Evolutionary conservation across 2,329 filamentous ascomycete genomes (phyloP), one percentile per base, ranked within the genome.

Genomic region (Fusarium annulatum): DNA sequence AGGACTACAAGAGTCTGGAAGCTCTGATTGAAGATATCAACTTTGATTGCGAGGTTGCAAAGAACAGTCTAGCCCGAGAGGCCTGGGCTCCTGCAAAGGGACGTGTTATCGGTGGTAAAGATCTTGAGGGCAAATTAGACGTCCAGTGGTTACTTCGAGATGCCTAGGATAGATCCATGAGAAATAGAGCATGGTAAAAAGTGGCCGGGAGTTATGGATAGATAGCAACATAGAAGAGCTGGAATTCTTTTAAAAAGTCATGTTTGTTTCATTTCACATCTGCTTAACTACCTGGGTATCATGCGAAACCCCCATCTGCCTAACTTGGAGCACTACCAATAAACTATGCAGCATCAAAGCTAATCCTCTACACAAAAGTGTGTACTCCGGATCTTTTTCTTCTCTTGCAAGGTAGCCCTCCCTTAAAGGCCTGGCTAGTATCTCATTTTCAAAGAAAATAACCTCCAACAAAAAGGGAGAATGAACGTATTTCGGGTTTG

Each of bases 21-120:
- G 93, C 92, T 39, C 86, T 98, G 80, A 90, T 98, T 49, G 89
- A 92, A 77, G 96, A 99, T 84, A 99, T 99, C 80, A 89, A 89
- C 79, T 89, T 92, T 75, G 96, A 98, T 85, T 97, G 96, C 79
- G 89, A 93, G 77, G 95, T 98, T 62, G 93, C 95, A 48, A 87
- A 88, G 75, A 85, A 86, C 77, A 96, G 94, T 84, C 84, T 99
- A 79, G 87, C 84, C 59, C 86, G 96, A 72, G 83, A 87, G 38
- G 87, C 82, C 30, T 99, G 87, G 89, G 83, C 80, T 56, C 85
- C 86, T 18, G 76, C 78, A 55, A 80, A 82, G 80, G 81, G 80
- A n/a, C 77, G 78, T 21, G 80, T 82, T 43, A 79, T 78, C 9
- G 75, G 73, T 7, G 75, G 76, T 23, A 74, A 71, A 23, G 77